phyloP scores from a whole-genome alignment of 768 basidiomycete species.

The Rhodosporidiobolus odoratus region DNA sequence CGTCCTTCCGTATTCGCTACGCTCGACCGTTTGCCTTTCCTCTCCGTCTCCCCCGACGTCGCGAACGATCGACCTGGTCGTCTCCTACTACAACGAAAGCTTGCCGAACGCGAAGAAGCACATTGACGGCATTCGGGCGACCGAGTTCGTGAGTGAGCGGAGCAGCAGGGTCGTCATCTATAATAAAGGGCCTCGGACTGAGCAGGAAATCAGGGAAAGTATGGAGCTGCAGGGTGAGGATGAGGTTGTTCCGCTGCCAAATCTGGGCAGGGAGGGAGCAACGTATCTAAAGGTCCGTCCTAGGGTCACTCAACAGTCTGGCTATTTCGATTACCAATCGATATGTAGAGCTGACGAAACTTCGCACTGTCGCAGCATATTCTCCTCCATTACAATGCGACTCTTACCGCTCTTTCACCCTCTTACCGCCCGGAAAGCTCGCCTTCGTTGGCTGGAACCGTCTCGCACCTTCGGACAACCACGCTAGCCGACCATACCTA shows the following conservation, averaged over 20 bases:
- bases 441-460: neutral
- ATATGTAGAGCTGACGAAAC: too few species aligned
- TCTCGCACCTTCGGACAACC: neutral
- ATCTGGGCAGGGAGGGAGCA: constrained; percentile 46
- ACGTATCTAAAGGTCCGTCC: constrained; percentile 45
- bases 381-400: constrained; percentile 41
- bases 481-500: constrained; percentile 43
- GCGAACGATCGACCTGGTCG: constrained; percentile 37
- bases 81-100: constrained; percentile 44
- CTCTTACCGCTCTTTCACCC: constrained; percentile 18
- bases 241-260: constrained; percentile 43
- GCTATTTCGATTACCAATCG: neutral
- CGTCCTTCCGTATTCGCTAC: constrained; percentile 18
- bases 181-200: constrained; percentile 37
- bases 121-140: constrained; percentile 15
- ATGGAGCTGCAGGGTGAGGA: constrained; percentile 37
- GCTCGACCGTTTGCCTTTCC: constrained; percentile 19
- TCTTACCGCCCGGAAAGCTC: neutral
- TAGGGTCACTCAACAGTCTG: neutral
- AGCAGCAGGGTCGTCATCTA: constrained; percentile 42
- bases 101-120: constrained; percentile 32
- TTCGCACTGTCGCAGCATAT: constrained; percentile 40
- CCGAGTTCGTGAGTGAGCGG: neutral
- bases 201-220: constrained; percentile 21
- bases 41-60: neutral